Base-by-base conservation (phyloP, 2,329 filamentous ascomycete species). In the Aspergillus melleus region DNA sequence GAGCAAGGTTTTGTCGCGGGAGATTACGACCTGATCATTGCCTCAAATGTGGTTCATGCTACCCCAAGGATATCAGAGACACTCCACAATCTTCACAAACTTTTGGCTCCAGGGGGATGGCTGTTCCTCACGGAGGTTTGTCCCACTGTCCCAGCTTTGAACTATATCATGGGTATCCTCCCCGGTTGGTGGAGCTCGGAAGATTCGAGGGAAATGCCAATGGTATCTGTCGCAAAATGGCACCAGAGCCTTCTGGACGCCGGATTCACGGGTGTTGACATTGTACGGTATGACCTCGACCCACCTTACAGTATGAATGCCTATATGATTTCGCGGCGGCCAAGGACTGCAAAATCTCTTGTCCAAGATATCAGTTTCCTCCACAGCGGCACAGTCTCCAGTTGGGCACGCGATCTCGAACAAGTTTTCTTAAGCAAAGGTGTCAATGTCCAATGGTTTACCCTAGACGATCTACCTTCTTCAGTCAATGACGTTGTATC, bases 81-180 rank as follows among this genome's bases (percentile, higher is more conserved):
- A 6, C 52, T 75, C 29, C 49, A 20, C 0, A 68, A 74, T 56
- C 61, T 75, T 0, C 64, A 64, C 2, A 60, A 59, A 3, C 61
- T 76, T 14, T 66, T 77, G 2, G 63, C 62, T 26, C 77, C 81
- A 0, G 80, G 77, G 1, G 83, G 82, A 0, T 76, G 78, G 46
- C 67, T 85, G 0, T 44, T 84, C 1, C 50, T 83, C 0, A 58
- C 78, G 3, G 82, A 85, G 59, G 61, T 78, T 2, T 72, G 68
- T 5, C 54, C 59, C 6, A 52, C 26, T 6, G 58, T 55, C 14
- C 53, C 19, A 20, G 54, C 42, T 56, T 59, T 60, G n/a, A 66
- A 63, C 19, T 68, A 53, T 55, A 66, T 75, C 3, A 72, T 76
- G 55, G 75, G 77, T 3, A 64, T 67, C 1, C 61, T 80, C 0